Evolutionary conservation across 2,329 filamentous ascomycete genomes (phyloP).

Genomic region (Esteya vermicola): DNA sequence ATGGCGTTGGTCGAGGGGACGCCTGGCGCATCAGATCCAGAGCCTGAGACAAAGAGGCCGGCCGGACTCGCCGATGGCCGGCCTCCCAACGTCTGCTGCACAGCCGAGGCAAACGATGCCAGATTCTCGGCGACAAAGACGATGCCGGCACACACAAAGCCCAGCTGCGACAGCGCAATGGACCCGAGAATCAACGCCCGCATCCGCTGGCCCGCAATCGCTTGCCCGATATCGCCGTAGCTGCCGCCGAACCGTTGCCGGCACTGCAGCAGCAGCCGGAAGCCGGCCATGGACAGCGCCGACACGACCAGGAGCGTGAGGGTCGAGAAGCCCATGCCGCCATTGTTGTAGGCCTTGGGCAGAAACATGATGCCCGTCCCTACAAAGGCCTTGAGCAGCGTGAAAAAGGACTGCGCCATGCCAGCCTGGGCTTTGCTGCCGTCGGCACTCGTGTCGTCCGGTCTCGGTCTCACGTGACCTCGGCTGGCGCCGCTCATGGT

Average conservation of each 20-base stretch:
- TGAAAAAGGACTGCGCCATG: slow-evolving; percentile 64
- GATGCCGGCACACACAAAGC: slow-evolving; percentile 64
- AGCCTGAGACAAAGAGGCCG: too few relatives aligned
- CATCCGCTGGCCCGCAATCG: slow-evolving; percentile 49
- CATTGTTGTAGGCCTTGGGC: slow-evolving; percentile 66
- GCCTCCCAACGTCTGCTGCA: too few relatives aligned
- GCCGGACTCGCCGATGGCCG: slow-evolving; percentile 9
- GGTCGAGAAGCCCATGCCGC: slow-evolving; percentile 61
- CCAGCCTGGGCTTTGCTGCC: slow-evolving; percentile 41
- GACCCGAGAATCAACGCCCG: slow-evolving; percentile 53
- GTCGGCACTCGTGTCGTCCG: slow-evolving; percentile 13
- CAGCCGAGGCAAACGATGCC: slow-evolving; percentile 50
- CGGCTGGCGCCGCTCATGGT: too few relatives aligned
- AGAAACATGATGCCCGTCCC: slow-evolving; percentile 74
- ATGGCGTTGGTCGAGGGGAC: slow-evolving; percentile 13
- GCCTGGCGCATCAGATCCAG: too few relatives aligned
- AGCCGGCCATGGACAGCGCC: slow-evolving; percentile 53
- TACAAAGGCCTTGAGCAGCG: slow-evolving; percentile 63
- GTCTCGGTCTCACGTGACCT: too few relatives aligned
- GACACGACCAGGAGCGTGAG: slow-evolving; percentile 53
- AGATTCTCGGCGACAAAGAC: slow-evolving; percentile 69
- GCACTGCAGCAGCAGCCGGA: slow-evolving; percentile 57
- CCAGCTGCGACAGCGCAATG: slow-evolving; percentile 60
- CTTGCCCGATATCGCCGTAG: slow-evolving; percentile 59
- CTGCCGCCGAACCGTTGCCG: slow-evolving; percentile 50